A percentile compares a stretch with the other conserved stretches of the same genome.
Conservation (phyloP, 1,284 basidiomycete species). For the Ceratobasidium sp. region DNA sequence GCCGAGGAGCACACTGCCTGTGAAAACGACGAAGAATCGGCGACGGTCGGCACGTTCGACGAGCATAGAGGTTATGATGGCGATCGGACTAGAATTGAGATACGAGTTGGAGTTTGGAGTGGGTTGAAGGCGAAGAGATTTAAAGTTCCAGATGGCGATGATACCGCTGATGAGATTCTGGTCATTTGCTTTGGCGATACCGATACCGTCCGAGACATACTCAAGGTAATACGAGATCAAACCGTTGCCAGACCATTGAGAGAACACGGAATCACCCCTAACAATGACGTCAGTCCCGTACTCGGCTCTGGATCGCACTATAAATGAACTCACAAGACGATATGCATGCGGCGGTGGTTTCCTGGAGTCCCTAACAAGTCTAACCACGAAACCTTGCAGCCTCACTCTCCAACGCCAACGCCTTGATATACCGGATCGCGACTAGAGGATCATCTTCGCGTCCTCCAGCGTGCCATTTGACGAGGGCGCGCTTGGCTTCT, state of each 20-base stretch:
- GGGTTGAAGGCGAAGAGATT: conserved; percentile 23
- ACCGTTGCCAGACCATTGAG: conserved; percentile 77
- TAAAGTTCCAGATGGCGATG: conserved; percentile 54
- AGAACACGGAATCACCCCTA: conserved; percentile 69
- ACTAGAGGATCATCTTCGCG: conserved; percentile 56
- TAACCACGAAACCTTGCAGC: conserved; percentile 50
- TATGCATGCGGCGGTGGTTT: conserved; percentile 54
- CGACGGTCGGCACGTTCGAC: conserved; percentile 73
- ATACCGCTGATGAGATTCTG: conserved; percentile 46
- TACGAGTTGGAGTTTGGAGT: conserved; percentile 16
- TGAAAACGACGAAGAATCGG: conserved; percentile 73
- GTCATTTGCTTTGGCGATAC: conserved; percentile 38
- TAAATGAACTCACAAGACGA: conserved; percentile 49
- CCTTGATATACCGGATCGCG: conserved; percentile 57
- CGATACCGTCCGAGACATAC: conserved; percentile 36
- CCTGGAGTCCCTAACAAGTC: conserved; percentile 55
- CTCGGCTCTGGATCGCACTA: conserved; percentile 40
- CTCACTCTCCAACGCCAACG: conserved; percentile 55
- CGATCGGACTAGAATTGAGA: conserved; percentile 52
- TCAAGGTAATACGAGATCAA: conserved; percentile 71
- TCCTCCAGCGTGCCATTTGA: conserved; percentile 50
- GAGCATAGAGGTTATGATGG: conserved; percentile 68
- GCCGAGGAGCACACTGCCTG: conserved; percentile 67
- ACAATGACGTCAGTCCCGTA: conserved; percentile 60
- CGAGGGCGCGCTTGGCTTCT: conserved; percentile 47